Evolutionary conservation across 345 rosid genomes (phyloP), one percentile per base, ranked within the genome.

Genomic region (Abelmoschus esculentus): DNA sequence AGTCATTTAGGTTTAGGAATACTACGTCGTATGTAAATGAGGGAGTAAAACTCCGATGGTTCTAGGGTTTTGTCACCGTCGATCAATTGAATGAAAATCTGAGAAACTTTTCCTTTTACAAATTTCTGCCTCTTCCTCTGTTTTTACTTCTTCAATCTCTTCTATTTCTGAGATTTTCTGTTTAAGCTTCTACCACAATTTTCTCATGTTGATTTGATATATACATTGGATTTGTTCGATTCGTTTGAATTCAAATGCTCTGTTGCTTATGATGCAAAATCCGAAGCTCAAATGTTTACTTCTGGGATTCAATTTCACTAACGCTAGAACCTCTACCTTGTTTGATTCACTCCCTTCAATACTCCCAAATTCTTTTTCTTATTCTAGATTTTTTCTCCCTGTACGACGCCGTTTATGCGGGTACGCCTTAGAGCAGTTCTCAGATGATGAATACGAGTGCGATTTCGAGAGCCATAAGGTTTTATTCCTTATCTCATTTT

Each of bases 401-500:
- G 46, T 61, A 44, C 28, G 61, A 61, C 87, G 88, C 29, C 74
- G 80, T 26, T 84, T 84, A 68, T 76, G 78, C 7, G 77, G 85
- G 2, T 82, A 87, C 59, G 82, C 97, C 22, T 86, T 76, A 0
- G 98, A 90, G 82, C 96, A 93, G 86, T 90, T 93, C 80, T 93
- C 97, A 0, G 98, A 93, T 66, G 98, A 93, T 70, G 98, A 90
- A 71, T 90, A 92, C 69, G 96, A 86, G 79, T 82, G 90, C 66
- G 96, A 93, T 72, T 90, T 86, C 76, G 98, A 89, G 77, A 81
- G 77, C 67, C 90, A 90, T 17, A 86, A 83, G 98, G 98, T 38
- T 36, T 36, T 36, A 28, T 62, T 62, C 50, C 49, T 38, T 10
- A 6, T 9, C 7, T 17, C 15, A 7, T 60, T 60, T 7, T 1